phyloP scores from a whole-genome alignment of 1,284 basidiomycete species.

The Puccinia polysora region DNA sequence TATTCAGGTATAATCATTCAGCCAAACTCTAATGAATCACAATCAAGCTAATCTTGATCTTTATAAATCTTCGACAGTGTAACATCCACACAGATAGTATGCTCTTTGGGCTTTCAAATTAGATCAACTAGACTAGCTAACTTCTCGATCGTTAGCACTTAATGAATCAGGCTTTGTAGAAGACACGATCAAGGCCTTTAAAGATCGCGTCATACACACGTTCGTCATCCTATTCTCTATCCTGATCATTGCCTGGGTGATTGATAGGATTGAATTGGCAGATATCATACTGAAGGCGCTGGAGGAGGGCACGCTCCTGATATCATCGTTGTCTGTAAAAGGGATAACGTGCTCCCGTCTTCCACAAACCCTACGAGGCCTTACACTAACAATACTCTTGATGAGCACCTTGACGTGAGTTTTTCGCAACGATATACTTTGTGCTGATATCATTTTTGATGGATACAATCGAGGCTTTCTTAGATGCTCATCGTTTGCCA shows the following conservation, averaged over 20 bases:
- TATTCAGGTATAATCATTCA: constrained; percentile 65
- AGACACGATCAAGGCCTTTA: constrained; percentile 86
- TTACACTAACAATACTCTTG: constrained; percentile 83
- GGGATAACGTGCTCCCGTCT: constrained; percentile 85
- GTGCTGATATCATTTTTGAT: not conserved
- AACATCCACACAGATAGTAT: constrained; percentile 97
- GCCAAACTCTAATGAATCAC: not conserved
- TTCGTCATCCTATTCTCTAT: constrained; percentile 14
- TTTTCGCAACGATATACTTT: not conserved
- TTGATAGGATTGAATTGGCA: not conserved
- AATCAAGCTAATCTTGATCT: not conserved
- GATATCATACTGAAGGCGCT: constrained; percentile 87
- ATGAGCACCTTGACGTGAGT: constrained; percentile 90
- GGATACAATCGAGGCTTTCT: not conserved
- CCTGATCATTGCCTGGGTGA: not conserved
- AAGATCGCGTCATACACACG: constrained; percentile 89
- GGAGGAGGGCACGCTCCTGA: constrained; percentile 98
- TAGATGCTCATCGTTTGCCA: constrained; percentile 87
- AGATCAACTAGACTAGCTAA: constrained; percentile 69
- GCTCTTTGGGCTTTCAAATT: constrained; percentile 81
- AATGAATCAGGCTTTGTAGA: constrained; percentile 50
- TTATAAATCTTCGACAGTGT: constrained; percentile 57
- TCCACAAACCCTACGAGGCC: constrained; percentile 97
- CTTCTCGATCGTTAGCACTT: constrained; percentile 43
- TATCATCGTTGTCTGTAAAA: constrained; percentile 90